phyloP scores from a whole-genome alignment of 192 early-diverging fungal species.

The Ramicandelaber brevisporus region DNA sequence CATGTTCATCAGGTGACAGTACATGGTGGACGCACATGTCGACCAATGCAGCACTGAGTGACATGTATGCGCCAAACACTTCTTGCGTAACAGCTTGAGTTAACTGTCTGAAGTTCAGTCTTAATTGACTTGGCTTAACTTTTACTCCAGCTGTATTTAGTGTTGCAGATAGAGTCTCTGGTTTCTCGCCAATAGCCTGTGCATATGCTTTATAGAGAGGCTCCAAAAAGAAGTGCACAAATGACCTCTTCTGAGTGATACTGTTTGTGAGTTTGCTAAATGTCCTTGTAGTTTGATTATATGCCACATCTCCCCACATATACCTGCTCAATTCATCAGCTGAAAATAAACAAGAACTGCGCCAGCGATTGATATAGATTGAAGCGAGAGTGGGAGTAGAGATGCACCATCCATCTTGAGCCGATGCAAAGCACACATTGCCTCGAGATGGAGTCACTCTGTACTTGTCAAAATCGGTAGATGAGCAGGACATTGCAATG shows the following conservation, averaged over 20 bases:
- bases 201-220: constrained; percentile 87
- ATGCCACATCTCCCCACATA: constrained; percentile 94
- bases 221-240: constrained; percentile 89
- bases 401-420: constrained; percentile 82
- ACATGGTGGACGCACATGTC: constrained; percentile 68
- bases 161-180: constrained; percentile 34
- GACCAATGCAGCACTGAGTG: constrained; percentile 71
- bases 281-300: constrained; percentile 44
- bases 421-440: constrained; percentile 87
- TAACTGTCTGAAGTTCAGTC: constrained; percentile 64
- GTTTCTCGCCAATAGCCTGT: constrained; percentile 24
- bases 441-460: constrained; percentile 80
- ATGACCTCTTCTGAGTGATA: constrained; percentile 40
- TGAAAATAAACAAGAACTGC: constrained; percentile 15
- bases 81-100: constrained; percentile 52
- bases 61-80: constrained; percentile 76
- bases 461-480: too few relatives aligned
- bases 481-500: constrained; percentile 19
- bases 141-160: constrained; percentile 58
- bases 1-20: constrained; percentile 56
- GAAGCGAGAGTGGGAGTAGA: constrained; percentile 74
- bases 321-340: constrained; percentile 63
- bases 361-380: constrained; percentile 62
- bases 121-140: constrained; percentile 49
- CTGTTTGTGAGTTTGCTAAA: constrained; percentile 43